These are phyloP conservation scores for Cordyceps cicadae DNA, from an alignment of 2,329 filamentous ascomycete genomes.

Conservation along the genomic window DNA sequence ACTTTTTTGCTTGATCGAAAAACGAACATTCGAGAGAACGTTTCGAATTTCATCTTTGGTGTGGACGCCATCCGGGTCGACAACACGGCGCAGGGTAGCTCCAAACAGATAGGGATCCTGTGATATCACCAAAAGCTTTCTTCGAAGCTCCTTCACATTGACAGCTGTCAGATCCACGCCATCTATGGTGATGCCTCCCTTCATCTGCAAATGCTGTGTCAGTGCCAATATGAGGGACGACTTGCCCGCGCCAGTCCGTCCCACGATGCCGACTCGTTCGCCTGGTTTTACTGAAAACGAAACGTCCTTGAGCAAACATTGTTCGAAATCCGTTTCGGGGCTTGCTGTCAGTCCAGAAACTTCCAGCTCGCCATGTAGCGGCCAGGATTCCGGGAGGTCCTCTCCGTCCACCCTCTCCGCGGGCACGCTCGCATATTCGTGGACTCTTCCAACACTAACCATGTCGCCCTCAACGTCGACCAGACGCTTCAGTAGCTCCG, in stretches of 20 bases:
- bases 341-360: not conserved
- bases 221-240: not conserved
- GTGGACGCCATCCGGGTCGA: slow-evolving; percentile 61
- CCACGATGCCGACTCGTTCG: slow-evolving; percentile 47
- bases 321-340: not conserved
- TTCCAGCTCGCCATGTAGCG: not conserved
- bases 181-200: not conserved
- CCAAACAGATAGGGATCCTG: slow-evolving; percentile 65
- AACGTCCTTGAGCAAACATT: slow-evolving; percentile 54
- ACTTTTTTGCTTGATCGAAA: slow-evolving; percentile 27
- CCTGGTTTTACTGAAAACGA: slow-evolving; percentile 51
- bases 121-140: slow-evolving; percentile 61
- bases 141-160: slow-evolving; percentile 56
- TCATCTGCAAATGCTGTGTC: not conserved
- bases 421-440: slow-evolving; percentile 55
- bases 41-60: slow-evolving; percentile 54
- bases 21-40: slow-evolving; percentile 54
- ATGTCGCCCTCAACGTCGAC: not conserved
- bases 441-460: slow-evolving; percentile 56
- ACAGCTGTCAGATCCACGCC: slow-evolving; percentile 46
- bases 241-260: slow-evolving; percentile 2
- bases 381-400: not conserved
- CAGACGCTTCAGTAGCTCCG: not conserved
- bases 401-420: slow-evolving; percentile 57
- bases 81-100: slow-evolving; percentile 59